Evolutionary conservation across 345 rosid species (phyloP), one percentile per base, ranked within the genome.

Genomic region (Tarenaya hassleriana): DNA sequence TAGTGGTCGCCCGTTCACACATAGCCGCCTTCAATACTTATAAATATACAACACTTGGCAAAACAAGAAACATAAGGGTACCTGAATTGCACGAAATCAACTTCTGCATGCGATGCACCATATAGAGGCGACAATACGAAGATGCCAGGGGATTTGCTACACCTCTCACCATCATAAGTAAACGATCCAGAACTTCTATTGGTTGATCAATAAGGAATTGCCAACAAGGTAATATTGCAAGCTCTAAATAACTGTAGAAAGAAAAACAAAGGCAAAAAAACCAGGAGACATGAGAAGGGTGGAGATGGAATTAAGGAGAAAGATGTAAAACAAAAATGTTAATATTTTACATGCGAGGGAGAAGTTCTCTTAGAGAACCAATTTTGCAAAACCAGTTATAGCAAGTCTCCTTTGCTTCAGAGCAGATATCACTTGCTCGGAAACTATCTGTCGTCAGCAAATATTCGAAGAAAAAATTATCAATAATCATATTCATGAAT

Each of bases 331-430:
- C 21, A 42, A 16, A 52, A 48, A 13, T 37, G 47, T 61, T 50
- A 42, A 58, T 39, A 55, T 58, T 58, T 73, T 70, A 90, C 97
- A 90, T 77, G 78, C 94, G 88, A 46, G 91, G 94, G 67, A 86
- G 97, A 69, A 90, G 94, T 68, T 90, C 97, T 60, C 63, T 74
- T 42, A 86, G 71, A 16, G 94, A 78, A 61, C 94, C 82, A 53
- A 86, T 78, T 79, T 90, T 90, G 77, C 70, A 75, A 68, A 86
- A 83, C 95, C 97, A 90, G 71, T 90, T 90, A 65, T 83, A 52
- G 77, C 90, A 90, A 41, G 90, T 86, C 77, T 83, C 97, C 76
- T 78, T 90, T 37, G 97, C 95, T 71, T 80, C 91, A 13, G 58
- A 41, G 56, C 78, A 66, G 19, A 83, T 70, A 69, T 78, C 79